Evolutionary conservation across 441 rosid genomes (phyloP), one percentile per base, ranked within the genome.

Genomic region (Pelargonium australe): DNA sequence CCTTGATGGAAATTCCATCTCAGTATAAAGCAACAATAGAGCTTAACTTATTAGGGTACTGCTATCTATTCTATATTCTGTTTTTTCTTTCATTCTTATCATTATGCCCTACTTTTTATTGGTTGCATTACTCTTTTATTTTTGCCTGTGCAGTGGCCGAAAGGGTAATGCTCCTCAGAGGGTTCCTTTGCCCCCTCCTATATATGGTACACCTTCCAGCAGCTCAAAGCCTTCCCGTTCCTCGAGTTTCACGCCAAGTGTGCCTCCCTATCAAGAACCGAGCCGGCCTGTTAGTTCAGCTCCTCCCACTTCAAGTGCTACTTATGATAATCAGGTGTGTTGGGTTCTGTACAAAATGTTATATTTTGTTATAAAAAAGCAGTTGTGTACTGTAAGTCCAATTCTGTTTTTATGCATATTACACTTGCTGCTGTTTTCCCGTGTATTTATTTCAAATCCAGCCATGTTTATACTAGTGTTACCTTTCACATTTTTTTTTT

Each of bases 1-100:
- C 96, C 8, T 82, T 91, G 85, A 94, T 94, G 98, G 98, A 94
- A 78, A 84, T 94, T 73, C 98, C 98, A 2, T 76, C 91, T 75
- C 97, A 94, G 74, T 91, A 94, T 68, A 89, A 86, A 77, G 98
- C 98, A 72, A 88, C 95, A 11, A 65, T 94, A 2, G 99, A 91
- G 77, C 85, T 84, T 40, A 85, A 88, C 23, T 74, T 95, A 65
- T 77, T 95, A 70, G 97, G 99, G 99, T 95, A 82, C 70, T 68
- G 51, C 14, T 37, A 45, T 40, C 2, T 6, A 12, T 47, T 11
- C 64, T 16, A 10, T 53, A 14, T 34, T 5, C 16, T 47, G 9
- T 20, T 58, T 28, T 28, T 62, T 20, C 47, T 70, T 41, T 7
- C 17, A 37, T 34, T 34, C 23, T 68, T 28, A 28, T 11, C 12